Base-by-base conservation (phyloP, 2,329 filamentous ascomycete genomes). In the Aspergillus uvarum region DNA sequence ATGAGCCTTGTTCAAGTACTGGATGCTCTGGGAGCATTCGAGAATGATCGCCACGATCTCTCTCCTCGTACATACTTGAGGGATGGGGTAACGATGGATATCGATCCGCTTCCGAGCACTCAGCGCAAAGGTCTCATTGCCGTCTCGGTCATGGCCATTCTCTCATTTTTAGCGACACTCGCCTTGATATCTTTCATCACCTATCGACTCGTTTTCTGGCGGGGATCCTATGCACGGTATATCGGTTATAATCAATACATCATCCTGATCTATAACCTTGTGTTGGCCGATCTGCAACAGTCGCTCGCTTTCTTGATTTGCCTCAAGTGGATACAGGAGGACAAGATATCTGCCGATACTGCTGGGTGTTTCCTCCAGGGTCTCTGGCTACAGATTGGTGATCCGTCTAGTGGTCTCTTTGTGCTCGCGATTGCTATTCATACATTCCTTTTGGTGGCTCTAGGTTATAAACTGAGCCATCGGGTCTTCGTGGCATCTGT, bases 201-300 rank as follows among this genome's bases (percentile, higher is more conserved):
- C 10, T 80, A 81, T 62, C 79, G 81, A 24, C 69, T 84, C n/a
- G 66, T 83, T 32, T 79, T 79, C 61, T 83, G 81, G 81, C 74
- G 78, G 51, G 75, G 73, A 56, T 77, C 77, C 60, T 81, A 82
- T 65, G 69, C 74, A 44, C 73, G 79, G 62, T 81, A 81, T 60
- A 81, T 83, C 56, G 80, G 81, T 60, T 80, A 82, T 70, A 84
- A 84, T 63, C 81, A 84, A 70, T 83, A 82, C 57, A 73, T 84
- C n/a, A 69, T 83, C 44, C 76, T 84, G 24, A 83, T 83, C 54
- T 83, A 81, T 69, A 83, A 83, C 59, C 75, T 84, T 14, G 71
- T 83, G 2, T 62, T 84, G 47, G 82, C 81, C 5, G 82, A 84
- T 72, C 74, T 84, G n/a, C 79, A 80, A 63, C 81, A 83, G 68